Evolutionary conservation across 169 alveolate species (phyloP).

Genomic region (Plasmodium billcollinsi): DNA sequence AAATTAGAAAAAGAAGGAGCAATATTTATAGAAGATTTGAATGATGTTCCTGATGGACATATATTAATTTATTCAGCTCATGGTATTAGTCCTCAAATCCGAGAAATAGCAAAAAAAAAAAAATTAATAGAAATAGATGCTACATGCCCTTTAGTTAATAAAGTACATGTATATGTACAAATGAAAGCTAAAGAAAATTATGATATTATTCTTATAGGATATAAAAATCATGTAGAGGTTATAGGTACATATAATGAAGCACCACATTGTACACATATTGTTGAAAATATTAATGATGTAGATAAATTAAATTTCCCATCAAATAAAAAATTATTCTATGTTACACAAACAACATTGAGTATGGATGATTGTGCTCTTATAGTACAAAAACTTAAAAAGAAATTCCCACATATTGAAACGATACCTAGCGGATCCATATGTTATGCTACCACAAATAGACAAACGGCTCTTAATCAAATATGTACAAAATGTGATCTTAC

Average conservation of each 20-base stretch:
- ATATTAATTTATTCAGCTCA: slow-evolving; percentile 88
- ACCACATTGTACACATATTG: slow-evolving; percentile 85
- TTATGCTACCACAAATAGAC: slow-evolving; percentile 90
- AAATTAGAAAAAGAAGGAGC: slow-evolving; percentile 87
- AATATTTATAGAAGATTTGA: slow-evolving; percentile 86
- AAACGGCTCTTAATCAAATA: slow-evolving; percentile 83
- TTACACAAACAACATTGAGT: slow-evolving; percentile 89
- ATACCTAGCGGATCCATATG: slow-evolving; percentile 91
- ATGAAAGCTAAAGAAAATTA: slow-evolving; percentile 88
- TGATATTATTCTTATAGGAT: slow-evolving; percentile 88
- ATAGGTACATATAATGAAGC: slow-evolving; percentile 89
- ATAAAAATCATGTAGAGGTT: slow-evolving; percentile 88
- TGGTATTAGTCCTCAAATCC: slow-evolving; percentile 88
- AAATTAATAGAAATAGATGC: slow-evolving; percentile 87
- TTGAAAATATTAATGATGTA: slow-evolving; percentile 86
- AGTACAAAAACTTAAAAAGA: slow-evolving; percentile 76
- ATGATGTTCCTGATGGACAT: slow-evolving; percentile 84
- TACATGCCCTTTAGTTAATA: slow-evolving; percentile 90
- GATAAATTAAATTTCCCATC: slow-evolving; percentile 76
- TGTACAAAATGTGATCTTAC: slow-evolving; percentile 79
- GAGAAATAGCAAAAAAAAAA: slow-evolving; percentile 81
- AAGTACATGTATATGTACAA: slow-evolving; percentile 90
- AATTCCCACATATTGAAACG: slow-evolving; percentile 84
- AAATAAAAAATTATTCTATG: slow-evolving; percentile 82
- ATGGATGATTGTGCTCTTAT: slow-evolving; percentile 87